phyloP scores from a whole-genome alignment of 306 rosid genomes.

The Astragalus glycyphyllos region DNA sequence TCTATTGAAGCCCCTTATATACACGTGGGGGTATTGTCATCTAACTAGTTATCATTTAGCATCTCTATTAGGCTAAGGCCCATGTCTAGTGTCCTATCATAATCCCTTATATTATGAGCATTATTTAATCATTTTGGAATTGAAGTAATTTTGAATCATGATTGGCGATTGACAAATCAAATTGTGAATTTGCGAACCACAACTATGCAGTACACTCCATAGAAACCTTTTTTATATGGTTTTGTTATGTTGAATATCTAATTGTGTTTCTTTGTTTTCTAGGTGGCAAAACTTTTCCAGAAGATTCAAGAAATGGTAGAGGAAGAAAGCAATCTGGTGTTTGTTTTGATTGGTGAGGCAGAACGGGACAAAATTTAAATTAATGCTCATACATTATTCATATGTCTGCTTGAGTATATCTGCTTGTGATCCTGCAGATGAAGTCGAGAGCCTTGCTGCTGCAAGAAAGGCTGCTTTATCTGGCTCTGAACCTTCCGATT shows the following conservation, averaged over 20 bases:
- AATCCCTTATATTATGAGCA: slow-evolving; percentile 5
- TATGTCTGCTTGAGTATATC: slow-evolving; percentile 36
- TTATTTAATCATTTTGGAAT: slow-evolving; percentile 9
- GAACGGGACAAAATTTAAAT: slow-evolving; percentile 39
- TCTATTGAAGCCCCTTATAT: no score
- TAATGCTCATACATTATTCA: slow-evolving; percentile 38
- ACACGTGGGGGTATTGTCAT: no score
- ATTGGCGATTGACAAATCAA: slow-evolving; percentile 5
- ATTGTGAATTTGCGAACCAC: slow-evolving; percentile 1
- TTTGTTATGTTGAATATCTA: slow-evolving; percentile 23
- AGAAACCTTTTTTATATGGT: slow-evolving; percentile 31
- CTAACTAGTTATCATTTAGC: no score
- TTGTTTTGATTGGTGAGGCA: slow-evolving; percentile 97
- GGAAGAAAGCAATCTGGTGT: slow-evolving; percentile 91
- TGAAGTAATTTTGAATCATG: slow-evolving; percentile 27
- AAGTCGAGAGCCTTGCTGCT: slow-evolving; percentile 98
- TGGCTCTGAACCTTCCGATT: slow-evolving; percentile 99
- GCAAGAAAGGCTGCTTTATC: slow-evolving; percentile 97
- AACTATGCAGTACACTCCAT: background rate
- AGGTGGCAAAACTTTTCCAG: slow-evolving; percentile 96
- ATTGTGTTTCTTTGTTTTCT: slow-evolving; percentile 32
- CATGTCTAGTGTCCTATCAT: no score
- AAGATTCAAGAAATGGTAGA: slow-evolving; percentile 91
- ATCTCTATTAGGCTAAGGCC: no score
- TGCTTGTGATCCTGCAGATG: slow-evolving; percentile 68